Percentiles rank a stretch among this genome's conserved stretches.
phyloP scores from a whole-genome alignment of 306 rosid genomes.

The Styphnolobium japonicum region DNA sequence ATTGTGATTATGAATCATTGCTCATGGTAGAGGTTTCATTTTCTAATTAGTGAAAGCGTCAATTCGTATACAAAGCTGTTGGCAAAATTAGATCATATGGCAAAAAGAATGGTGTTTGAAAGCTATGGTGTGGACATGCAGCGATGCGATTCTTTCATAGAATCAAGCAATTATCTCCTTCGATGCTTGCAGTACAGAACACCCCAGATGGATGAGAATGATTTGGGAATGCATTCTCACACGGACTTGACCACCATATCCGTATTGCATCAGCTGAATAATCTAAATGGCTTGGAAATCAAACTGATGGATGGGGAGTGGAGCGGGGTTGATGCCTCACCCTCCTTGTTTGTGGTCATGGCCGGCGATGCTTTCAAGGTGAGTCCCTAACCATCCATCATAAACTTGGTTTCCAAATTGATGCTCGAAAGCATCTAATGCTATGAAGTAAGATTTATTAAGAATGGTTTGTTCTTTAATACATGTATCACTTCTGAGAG shows the following conservation, averaged over 20 bases:
- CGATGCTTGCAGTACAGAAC: constrained; percentile 31
- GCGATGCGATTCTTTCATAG: constrained; percentile 5
- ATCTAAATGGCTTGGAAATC: constrained; percentile 36
- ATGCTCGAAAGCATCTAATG: too few relatives aligned
- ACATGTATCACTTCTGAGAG: too few relatives aligned
- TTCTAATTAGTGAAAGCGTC: constrained; percentile 18
- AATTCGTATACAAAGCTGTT: constrained; percentile 18
- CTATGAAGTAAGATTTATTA: too few relatives aligned
- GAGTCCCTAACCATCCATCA: not conserved
- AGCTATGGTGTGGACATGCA: constrained; percentile 36
- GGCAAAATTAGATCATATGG: constrained; percentile 23
- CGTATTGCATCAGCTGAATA: constrained; percentile 34
- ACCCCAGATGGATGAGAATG: constrained; percentile 13
- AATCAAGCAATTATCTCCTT: constrained; percentile 29
- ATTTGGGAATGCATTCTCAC: constrained; percentile 29
- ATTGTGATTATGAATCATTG: not conserved
- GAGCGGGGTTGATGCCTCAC: constrained; percentile 24
- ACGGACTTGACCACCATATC: constrained; percentile 27
- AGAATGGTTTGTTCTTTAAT: too few relatives aligned
- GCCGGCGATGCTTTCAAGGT: constrained; percentile 44
- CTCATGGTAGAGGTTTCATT: not conserved
- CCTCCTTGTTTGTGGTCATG: constrained; percentile 28
- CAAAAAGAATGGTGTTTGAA: constrained; percentile 43
- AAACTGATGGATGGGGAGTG: constrained; percentile 32
- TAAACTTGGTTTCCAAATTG: too few relatives aligned